Base-by-base conservation (phyloP, 2,329 filamentous ascomycete species). In the Rhytidhysteron rufulum region DNA sequence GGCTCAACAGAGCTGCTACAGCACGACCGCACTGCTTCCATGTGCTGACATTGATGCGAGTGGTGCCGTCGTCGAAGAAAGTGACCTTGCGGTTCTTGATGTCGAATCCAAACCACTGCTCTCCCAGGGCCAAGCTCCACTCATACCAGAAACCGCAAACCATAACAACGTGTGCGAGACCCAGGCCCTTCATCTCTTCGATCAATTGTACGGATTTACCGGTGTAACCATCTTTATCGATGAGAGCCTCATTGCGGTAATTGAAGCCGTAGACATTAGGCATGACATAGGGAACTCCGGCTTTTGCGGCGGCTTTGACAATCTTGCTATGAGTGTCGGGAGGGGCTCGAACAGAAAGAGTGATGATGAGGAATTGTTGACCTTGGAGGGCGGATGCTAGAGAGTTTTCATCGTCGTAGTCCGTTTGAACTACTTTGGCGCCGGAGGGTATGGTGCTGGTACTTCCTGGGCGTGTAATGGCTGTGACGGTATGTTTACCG, bases 11-110 rank as follows among this genome's bases (percentile, higher is more conserved):
- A 15, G 51, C 62, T 2, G 78, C 78, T 10, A 82, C 67, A 0
- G 77, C 79, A 48, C 69, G 55, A 46, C 72, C 72, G 50, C 73
- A 65, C 62, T 85, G 81, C 5, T 65, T 49, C 71, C 77, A 80
- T 0, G 83, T 85, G 10, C 74, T 78, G 0, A 68, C 75, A 45
- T 74, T 78, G 51, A 83, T 76, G 39, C 63, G 71, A 2, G 68
- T 72, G 16, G 69, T 71, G 0, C 83, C 83, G 20, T 79, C 75
- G 44, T 80, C 79, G 42, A 69, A 78, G 19, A 67, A 54, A 1
- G 49, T 56, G 1, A 58, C 51, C 5, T 41, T 53, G 10, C 47
- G 48, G 33, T 60, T 61, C 30, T 47, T 39, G 19, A 69, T 51
- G 36, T 69, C 65, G 44, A 69, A 66, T 2, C 67, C 68, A 37